Percentiles rank a stretch among this genome's conserved stretches.
Evolutionary conservation across 2,329 filamentous ascomycete species (phyloP).

Genomic region (Zymoseptoria brevis): DNA sequence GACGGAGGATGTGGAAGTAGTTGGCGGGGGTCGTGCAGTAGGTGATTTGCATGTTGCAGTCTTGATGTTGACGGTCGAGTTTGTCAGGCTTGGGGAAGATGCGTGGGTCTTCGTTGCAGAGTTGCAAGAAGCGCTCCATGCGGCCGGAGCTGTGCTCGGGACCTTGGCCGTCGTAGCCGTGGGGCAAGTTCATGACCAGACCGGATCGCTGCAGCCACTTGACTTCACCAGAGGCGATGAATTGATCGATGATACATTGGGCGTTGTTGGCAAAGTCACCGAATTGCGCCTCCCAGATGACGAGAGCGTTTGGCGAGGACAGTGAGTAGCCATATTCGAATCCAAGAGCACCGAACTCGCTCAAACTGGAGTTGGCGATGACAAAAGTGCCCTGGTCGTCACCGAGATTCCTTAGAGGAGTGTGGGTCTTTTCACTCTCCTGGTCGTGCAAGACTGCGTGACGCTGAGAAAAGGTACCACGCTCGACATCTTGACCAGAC

Average conservation of each 20-base stretch:
- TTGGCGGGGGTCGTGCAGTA: constrained; percentile 97
- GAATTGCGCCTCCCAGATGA: constrained; percentile 99
- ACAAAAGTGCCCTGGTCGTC: constrained; percentile 92
- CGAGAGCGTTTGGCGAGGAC: constrained; percentile 89
- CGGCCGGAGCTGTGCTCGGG: constrained; percentile 96
- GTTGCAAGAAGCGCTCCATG: constrained; percentile 93
- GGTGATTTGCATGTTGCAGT: constrained; percentile 98
- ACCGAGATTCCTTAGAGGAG: constrained; percentile 79
- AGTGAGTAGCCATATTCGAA: constrained; percentile 99
- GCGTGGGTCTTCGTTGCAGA: constrained; percentile 94
- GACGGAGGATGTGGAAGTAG: constrained; percentile 88
- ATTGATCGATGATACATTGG: constrained; percentile 98
- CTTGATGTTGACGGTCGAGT: constrained; percentile 93
- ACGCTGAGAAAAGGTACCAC: constrained; percentile 97
- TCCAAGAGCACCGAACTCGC: constrained; percentile 68
- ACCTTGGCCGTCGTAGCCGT: constrained; percentile 96
- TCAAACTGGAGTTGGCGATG: constrained; percentile 89
- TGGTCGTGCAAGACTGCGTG: constrained; percentile 97
- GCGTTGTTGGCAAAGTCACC: constrained; percentile 99
- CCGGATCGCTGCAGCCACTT: constrained; percentile 99
- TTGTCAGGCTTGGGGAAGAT: constrained; percentile 83
- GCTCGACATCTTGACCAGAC: constrained; percentile 97
- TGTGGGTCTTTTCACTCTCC: constrained; percentile 86
- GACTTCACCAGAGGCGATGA: constrained; percentile 91
- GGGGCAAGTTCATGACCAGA: constrained; percentile 89